A percentile compares a stretch with the other conserved stretches of the same genome.
Evolutionary conservation across 306 rosid species (phyloP).

Genomic region (Glycine soja): DNA sequence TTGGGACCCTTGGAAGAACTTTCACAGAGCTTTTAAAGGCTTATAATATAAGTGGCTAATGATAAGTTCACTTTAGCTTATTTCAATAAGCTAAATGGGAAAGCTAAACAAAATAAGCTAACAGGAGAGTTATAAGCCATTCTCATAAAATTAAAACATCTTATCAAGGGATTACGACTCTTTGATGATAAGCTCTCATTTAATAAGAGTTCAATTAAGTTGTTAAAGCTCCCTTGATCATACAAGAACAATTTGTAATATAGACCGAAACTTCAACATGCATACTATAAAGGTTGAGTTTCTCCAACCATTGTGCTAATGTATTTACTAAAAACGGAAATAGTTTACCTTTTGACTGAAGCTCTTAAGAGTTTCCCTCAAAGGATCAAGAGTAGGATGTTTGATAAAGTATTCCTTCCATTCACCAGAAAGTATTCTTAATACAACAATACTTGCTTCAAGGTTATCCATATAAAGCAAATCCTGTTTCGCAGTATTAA

Average conservation of each 20-base stretch:
- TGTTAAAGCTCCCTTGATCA: not conserved
- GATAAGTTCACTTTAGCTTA: not conserved
- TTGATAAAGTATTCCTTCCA: slow-evolving; percentile 52
- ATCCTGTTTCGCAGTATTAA: slow-evolving; percentile 54
- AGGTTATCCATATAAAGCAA: slow-evolving; percentile 61
- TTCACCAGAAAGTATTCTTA: slow-evolving; percentile 55
- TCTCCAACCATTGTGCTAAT: not conserved
- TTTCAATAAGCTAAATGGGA: not conserved
- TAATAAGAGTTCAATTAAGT: not conserved
- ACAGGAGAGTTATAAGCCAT: not conserved
- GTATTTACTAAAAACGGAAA: not conserved
- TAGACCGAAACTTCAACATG: slow-evolving; percentile 6
- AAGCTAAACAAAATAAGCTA: not conserved
- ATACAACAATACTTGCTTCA: slow-evolving; percentile 54
- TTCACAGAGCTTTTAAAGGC: not conserved
- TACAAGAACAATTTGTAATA: not conserved
- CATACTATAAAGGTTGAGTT: not conserved
- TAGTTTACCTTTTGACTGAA: slow-evolving; percentile 54
- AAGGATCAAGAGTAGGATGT: slow-evolving; percentile 48
- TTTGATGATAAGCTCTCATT: not conserved
- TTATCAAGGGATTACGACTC: not conserved
- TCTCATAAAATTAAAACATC: not conserved
- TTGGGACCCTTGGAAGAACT: not conserved
- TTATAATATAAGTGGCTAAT: not conserved
- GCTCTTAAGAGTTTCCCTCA: slow-evolving; percentile 56